Evolutionary conservation across 2,329 filamentous ascomycete genomes (phyloP), one percentile per base, ranked within the genome.

Genomic region (Epicoccum sorghinum): DNA sequence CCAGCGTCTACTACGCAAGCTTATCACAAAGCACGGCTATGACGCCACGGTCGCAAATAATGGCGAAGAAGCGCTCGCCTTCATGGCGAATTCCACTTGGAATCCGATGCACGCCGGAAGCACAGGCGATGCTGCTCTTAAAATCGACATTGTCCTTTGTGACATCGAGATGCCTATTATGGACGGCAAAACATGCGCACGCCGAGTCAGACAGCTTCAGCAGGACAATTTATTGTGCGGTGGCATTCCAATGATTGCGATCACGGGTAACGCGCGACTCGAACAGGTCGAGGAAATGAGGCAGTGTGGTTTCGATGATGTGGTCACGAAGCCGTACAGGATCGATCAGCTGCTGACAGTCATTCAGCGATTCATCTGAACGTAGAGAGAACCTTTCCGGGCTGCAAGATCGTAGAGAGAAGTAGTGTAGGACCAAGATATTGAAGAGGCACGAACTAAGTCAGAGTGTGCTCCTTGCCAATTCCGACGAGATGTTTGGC

Each of bases 281-380:
- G 63, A 70, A 47, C 69, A 72, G 52, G 58, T 69, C 65, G 62
- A 25, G 70, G 71, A 51, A 69, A 73, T 71, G 51, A 43, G 29
- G 18, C 37, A 35, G 29, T 54, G 30, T 22, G 30, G 29, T 3
- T 45, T 54, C 10, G 77, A 80, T 59, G 78, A 79, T 57, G 78
- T 80, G 10, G 77, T 80, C 10, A 75, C 71, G 13, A 80, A 80
- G 59, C 78, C 78, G 1, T 80, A 80, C 59, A 71, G 77, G 36
- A 79, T 80, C 38, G 67, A 72, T 12, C 77, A 80, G 33, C 62
- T 80, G 30, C 10, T 54, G 24, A 32, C 14, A 12, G 36, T 54
- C 14, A 39, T 54, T 13, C 37, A 52, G n/a, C 49, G 7, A 4
- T 47, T 46, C 27, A 24, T 52, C 9, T 23, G 37, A 9, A 29